phyloP scores from a whole-genome alignment of 2,329 filamentous ascomycete species.

The Huntiella omanensis region DNA sequence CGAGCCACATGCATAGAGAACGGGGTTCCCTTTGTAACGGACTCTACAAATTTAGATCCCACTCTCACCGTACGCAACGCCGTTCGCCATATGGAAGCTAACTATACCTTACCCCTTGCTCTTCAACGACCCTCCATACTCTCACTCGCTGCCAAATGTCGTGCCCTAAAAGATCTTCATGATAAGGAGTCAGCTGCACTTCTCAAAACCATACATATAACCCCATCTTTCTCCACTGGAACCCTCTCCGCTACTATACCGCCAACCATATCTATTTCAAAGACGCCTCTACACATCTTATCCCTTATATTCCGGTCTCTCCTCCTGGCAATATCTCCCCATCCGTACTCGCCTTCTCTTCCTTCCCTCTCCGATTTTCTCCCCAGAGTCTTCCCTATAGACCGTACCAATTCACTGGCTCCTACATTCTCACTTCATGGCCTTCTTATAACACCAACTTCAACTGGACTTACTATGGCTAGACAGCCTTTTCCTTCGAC shows the following conservation, averaged over 20 bases:
- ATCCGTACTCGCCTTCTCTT: slow-evolving; percentile 24
- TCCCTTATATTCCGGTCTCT: slow-evolving; percentile 28
- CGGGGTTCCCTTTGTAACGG: slow-evolving; percentile 59
- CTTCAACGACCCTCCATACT: slow-evolving; percentile 48
- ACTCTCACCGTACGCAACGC: slow-evolving; percentile 69
- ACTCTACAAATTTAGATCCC: slow-evolving; percentile 61
- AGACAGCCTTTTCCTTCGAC: background rate
- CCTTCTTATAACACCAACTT: slow-evolving; percentile 26
- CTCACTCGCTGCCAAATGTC: slow-evolving; percentile 31
- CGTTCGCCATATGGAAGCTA: slow-evolving; percentile 41
- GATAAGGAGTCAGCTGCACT: slow-evolving; percentile 35
- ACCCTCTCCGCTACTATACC: background rate
- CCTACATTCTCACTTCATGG: slow-evolving; percentile 22
- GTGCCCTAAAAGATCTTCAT: slow-evolving; percentile 24
- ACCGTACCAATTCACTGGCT: slow-evolving; percentile 15
- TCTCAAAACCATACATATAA: slow-evolving; percentile 10
- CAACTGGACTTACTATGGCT: slow-evolving; percentile 19
- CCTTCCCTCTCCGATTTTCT: slow-evolving; percentile 27
- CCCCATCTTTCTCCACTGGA: background rate
- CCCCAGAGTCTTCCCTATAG: slow-evolving; percentile 28
- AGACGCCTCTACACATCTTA: slow-evolving; percentile 18
- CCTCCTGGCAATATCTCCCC: slow-evolving; percentile 31
- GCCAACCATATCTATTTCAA: too few relatives aligned
- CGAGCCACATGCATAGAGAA: slow-evolving; percentile 54
- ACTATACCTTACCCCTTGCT: slow-evolving; percentile 44